Evolutionary conservation across 2,329 filamentous ascomycete genomes (phyloP).

Genomic region (Neonectria faginata): DNA sequence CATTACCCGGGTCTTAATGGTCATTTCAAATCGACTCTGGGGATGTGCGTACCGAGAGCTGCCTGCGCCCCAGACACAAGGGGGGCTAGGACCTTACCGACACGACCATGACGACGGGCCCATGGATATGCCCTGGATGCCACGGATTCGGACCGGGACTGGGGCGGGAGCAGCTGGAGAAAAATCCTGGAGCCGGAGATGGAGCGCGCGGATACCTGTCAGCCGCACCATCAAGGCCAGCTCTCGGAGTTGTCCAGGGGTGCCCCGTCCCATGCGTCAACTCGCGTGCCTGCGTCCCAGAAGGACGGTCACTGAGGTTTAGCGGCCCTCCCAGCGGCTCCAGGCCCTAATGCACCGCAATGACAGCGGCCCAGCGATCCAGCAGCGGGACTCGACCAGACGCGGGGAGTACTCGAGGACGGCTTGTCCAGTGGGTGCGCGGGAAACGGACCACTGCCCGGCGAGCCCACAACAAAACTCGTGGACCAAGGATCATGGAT

Average conservation of each 20-base stretch:
- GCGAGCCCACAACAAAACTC: constrained; percentile 34
- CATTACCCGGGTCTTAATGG: constrained; percentile 37
- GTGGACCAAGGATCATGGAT: constrained; percentile 19
- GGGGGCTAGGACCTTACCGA: constrained; percentile 30
- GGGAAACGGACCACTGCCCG: constrained; percentile 41
- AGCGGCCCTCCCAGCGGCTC: constrained; percentile 45
- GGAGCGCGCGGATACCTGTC: constrained; percentile 33
- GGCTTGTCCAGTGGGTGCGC: constrained; percentile 39
- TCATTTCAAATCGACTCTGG: constrained; percentile 34
- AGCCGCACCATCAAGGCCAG: constrained; percentile 30
- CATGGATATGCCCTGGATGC: constrained; percentile 41
- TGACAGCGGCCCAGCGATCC: constrained; percentile 47
- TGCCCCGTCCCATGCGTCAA: constrained; percentile 36
- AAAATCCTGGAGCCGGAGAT: constrained; percentile 46
- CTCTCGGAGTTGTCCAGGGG: constrained; percentile 36
- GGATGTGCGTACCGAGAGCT: constrained; percentile 43
- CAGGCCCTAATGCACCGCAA: constrained; percentile 48
- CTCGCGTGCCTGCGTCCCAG: constrained; percentile 47
- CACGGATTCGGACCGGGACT: constrained; percentile 34
- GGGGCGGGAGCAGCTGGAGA: constrained; percentile 31
- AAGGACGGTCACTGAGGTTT: constrained; percentile 47
- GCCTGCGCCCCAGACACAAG: constrained; percentile 42
- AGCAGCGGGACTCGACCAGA: constrained; percentile 37
- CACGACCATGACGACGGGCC: constrained; percentile 31
- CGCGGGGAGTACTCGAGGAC: constrained; percentile 36